A percentile compares a stretch with the other conserved stretches of the same genome.
Conservation (phyloP, 495 filamentous ascomycete species). For the Penicillium robsamsonii region DNA sequence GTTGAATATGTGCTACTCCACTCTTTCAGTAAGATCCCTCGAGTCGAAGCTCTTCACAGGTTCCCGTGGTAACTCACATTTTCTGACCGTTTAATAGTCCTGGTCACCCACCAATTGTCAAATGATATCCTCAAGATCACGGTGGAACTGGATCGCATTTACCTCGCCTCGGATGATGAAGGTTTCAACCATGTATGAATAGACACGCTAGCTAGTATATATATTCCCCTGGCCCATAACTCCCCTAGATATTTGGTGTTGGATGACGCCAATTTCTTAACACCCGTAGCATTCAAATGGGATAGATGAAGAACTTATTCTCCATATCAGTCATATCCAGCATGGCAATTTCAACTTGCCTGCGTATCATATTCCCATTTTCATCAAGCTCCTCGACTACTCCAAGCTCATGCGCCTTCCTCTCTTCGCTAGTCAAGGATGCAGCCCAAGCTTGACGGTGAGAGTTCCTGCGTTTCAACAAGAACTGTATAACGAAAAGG, state of each 20-base stretch:
- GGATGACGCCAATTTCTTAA: neutral
- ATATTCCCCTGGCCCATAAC: neutral
- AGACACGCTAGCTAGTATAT: neutral
- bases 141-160: too few species aligned
- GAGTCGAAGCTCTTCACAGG: too few species aligned
- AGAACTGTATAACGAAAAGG: conserved; percentile 21
- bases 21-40: too few species aligned
- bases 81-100: too few species aligned
- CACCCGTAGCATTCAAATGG: neutral
- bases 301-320: conserved; percentile 28
- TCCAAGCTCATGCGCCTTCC: neutral
- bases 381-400: conserved; percentile 19
- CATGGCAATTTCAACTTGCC: conserved; percentile 23
- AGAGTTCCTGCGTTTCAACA: conserved; percentile 15
- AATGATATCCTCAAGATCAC: too few species aligned
- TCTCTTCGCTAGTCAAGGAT: neutral
- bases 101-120: too few species aligned
- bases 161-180: too few species aligned
- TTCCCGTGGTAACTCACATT: too few species aligned
- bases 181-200: too few species aligned
- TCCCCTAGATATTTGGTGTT: neutral
- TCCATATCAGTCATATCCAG: conserved; percentile 31
- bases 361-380: conserved; percentile 13
- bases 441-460: neutral
- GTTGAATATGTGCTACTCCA: too few species aligned